Evolutionary conservation across 2,329 filamentous ascomycete genomes (phyloP), one percentile per base, ranked within the genome.

Genomic region (Clonostachys rosea): DNA sequence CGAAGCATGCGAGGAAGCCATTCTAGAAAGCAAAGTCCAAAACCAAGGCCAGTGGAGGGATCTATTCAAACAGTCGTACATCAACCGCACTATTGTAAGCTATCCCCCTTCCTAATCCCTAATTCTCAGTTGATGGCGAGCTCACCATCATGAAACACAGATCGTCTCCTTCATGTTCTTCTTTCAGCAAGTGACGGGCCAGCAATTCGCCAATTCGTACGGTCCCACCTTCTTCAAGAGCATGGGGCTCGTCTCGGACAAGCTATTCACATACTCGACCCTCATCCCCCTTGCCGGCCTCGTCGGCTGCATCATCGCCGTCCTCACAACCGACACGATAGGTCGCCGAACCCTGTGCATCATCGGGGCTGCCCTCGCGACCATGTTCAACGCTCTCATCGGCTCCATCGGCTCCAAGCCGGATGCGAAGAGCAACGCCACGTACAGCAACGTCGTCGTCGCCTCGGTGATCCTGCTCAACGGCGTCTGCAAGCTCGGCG

Each of bases 101-200:
- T 2, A 39, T 39, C 36, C 11, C 7, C 7, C 7, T 39, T 39
- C n/a, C 12, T 4, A 39, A n/a, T 39, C 14, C 36, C 17, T n/a
- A 14, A 11, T 18, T 18, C 36, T n/a, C 10, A 30, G 9, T 30
- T 30, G 24, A 30, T 30, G 24, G 10, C 24, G 9, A 30, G 24
- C 24, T 30, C 24, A 30, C 24, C n/a, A 46, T 33, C 13, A 37
- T 46, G 24, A 5, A 30, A 3, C 30, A 11, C 12, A 41, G 42
- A 48, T 48, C 10, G 43, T 46, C 16, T 44, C 41, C 5, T 13
- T 47, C n/a, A 39, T 55, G 44, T 55, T 51, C 40, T 54, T 54
- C 41, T 54, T 55, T 34, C 52, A 56, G 47, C 52, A 56, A 46
- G 48, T 46, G 30, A 56, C 52, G 14, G 54, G 54, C 33, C 49